Evolutionary conservation across 805 yeast species (phyloP), one percentile per base, ranked within the genome.

Genomic region (Yarrowia keelungensis): DNA sequence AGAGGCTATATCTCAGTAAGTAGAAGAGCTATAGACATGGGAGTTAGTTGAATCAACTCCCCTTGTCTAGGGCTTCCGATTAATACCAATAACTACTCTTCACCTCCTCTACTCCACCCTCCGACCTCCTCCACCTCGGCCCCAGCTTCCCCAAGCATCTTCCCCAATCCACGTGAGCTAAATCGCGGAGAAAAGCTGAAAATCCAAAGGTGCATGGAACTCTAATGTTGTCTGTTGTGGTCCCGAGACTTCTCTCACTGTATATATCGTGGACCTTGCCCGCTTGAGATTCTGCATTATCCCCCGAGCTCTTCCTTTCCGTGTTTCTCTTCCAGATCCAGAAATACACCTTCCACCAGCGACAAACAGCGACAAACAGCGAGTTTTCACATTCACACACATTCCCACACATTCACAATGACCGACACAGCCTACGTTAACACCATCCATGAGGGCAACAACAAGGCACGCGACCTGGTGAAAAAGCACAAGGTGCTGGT

Each of bases 401-500:
- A 41, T 16, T 22, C 39, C 12, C 61, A 47, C 67, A 62, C 53
- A 62, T 19, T 36, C 35, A 61, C 15, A 16, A 62, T 62, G 67
- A 41, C 62, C 47, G 62, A 56, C 47, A 56, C 67, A 62, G n/a
- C 67, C 16, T 62, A 62, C 56, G 56, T 62, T 36, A 35, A 49
- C 45, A 47, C 67, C 67, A 47, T 62, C 32, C 56, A 38, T 8
- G 38, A 38, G 10, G 45, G 47, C 14, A 47, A 47, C 67, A 47
- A 62, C 38, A 47, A 62, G 67, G 67, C 56, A 47, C 67, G 56
- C 56, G 67, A 62, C 11, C 54, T 62, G 39, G 56, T 62, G 39
- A 36, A 41, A 8, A 22, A 39, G 11, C 43, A 62, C 47, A 49
- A 62, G 56, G 56, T 62, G 45, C 46, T 62, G 19, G 56, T 62